Percentiles rank a stretch among this genome's conserved stretches.
Conservation (phyloP, 164 flowering plant species). For the Nelumbo lutea region DNA sequence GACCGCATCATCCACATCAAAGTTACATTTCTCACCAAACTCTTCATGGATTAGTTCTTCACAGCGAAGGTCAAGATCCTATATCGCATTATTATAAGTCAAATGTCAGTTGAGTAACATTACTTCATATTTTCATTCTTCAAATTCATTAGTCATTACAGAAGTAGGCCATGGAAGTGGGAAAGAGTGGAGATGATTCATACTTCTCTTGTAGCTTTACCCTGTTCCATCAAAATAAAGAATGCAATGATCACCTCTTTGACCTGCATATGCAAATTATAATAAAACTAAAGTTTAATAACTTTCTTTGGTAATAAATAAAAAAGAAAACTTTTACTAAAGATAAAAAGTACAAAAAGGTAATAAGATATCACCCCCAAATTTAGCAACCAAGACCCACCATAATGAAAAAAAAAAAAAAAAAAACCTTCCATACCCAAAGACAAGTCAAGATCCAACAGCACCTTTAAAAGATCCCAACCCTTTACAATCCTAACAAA, state of each 20-base stretch:
- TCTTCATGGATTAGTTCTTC: constrained; percentile 66
- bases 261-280: constrained; percentile 42
- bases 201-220: constrained; percentile 61
- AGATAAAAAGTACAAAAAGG: no score
- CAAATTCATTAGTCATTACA: background rate
- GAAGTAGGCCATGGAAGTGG: background rate
- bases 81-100: constrained; percentile 10
- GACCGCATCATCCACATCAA: constrained; percentile 92
- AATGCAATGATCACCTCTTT: constrained; percentile 73
- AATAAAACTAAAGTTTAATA: background rate
- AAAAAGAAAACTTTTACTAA: no score
- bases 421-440: no score
- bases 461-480: no score
- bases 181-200: background rate
- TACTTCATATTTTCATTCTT: background rate
- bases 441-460: no score
- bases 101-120: background rate
- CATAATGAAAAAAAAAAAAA: no score
- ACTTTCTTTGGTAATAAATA: background rate
- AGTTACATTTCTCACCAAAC: constrained; percentile 59
- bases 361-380: no score
- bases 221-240: constrained; percentile 75
- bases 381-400: no score
- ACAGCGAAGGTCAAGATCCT: constrained; percentile 66
- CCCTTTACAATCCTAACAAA: no score